Evolutionary conservation across 352 stramenopile genomes (phyloP).

Genomic region (Ophiocytium majus): DNA sequence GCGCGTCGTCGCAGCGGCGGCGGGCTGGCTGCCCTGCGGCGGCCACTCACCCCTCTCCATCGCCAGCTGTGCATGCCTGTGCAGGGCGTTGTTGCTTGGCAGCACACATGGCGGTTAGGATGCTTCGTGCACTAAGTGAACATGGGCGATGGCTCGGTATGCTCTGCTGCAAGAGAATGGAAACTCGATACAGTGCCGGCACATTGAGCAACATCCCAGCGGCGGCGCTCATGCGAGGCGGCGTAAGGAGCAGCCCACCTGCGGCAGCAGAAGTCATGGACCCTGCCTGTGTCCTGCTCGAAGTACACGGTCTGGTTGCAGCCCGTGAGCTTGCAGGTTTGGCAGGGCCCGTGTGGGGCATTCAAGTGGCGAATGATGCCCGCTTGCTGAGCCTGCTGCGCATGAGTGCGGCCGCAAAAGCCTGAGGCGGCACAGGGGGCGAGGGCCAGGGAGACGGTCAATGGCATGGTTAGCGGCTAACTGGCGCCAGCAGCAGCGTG

Average conservation of each 20-base stretch:
- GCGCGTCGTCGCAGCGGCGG: too few species aligned
- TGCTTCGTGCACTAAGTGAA: too few species aligned
- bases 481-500: too few species aligned
- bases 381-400: constrained; percentile 5
- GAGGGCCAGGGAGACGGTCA: too few species aligned
- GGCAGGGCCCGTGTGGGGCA: constrained; percentile 25
- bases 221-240: neutral
- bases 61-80: neutral
- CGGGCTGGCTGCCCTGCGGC: neutral
- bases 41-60: constrained; percentile 27
- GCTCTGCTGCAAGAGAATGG: too few species aligned
- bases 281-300: constrained; percentile 23
- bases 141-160: too few species aligned
- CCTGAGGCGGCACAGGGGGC: neutral
- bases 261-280: constrained; percentile 37
- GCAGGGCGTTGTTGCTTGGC: too few species aligned
- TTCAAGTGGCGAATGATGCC: neutral
- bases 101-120: neutral
- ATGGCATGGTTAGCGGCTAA: too few species aligned
- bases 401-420: constrained; percentile 33
- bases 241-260: neutral
- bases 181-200: too few species aligned
- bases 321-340: constrained; percentile 25
- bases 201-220: neutral
- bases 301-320: constrained; percentile 32